phyloP scores from a whole-genome alignment of 148 eudicot genomes.

The Talinum fruticosum region DNA sequence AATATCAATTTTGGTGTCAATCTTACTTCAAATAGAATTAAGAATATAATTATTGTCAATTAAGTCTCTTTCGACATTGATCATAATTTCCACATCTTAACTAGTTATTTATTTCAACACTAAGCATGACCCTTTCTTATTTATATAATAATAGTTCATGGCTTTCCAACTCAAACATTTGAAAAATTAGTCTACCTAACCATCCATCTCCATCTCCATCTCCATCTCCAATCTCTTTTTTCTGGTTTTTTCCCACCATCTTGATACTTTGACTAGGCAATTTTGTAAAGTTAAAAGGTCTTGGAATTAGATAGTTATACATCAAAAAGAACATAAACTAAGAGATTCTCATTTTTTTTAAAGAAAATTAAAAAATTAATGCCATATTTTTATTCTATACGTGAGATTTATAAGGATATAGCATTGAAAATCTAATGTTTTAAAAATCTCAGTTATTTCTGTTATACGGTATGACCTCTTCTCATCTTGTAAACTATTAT shows the following conservation, averaged over 20 bases:
- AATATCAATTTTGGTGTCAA: not conserved
- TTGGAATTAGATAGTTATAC: too few species aligned
- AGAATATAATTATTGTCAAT: not conserved
- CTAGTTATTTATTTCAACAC: not conserved
- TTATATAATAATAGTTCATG: not conserved
- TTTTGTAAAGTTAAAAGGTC: not conserved
- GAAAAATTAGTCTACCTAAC: slow-evolving; percentile 1
- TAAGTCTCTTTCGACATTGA: not conserved
- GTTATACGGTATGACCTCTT: too few species aligned
- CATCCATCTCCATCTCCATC: not conserved
- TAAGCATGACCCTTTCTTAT: not conserved
- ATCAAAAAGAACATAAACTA: too few species aligned
- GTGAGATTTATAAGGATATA: too few species aligned
- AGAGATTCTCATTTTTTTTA: too few species aligned
- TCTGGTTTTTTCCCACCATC: not conserved
- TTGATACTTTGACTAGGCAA: not conserved
- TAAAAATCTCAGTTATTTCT: too few species aligned
- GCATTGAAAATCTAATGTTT: too few species aligned
- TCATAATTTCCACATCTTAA: not conserved
- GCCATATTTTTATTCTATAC: too few species aligned
- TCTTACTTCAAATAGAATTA: not conserved
- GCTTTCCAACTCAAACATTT: not conserved
- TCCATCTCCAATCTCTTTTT: not conserved
- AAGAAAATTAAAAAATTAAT: too few species aligned
- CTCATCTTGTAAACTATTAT: too few species aligned